Conservation (phyloP, 2,329 filamentous ascomycete species). For the Cercospora citrullina region DNA sequence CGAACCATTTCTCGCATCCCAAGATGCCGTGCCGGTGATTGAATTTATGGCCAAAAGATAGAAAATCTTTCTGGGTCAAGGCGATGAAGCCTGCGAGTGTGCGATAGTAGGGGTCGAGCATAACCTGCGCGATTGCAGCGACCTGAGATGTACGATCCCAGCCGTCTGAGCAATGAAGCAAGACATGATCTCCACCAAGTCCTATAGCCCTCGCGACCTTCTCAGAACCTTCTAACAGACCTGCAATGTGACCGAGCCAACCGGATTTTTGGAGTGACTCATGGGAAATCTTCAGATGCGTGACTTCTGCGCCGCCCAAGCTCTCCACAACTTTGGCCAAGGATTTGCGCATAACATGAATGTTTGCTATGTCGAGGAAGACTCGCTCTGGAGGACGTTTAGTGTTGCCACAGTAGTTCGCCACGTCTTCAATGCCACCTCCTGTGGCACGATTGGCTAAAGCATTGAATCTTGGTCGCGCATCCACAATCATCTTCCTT, state of each 20-base stretch:
- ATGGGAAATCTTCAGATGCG: conserved; percentile 75
- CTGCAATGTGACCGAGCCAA: conserved; percentile 87
- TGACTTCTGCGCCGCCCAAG: conserved; percentile 88
- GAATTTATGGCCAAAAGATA: conserved; percentile 98
- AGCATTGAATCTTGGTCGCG: conserved; percentile 89
- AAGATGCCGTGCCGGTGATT: conserved; percentile 85
- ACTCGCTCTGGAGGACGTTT: conserved; percentile 59
- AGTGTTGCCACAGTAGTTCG: conserved; percentile 87
- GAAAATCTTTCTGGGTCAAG: conserved; percentile 93
- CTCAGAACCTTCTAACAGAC: conserved; percentile 78
- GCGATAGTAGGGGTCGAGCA: conserved; percentile 92
- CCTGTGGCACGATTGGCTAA: conserved; percentile 92
- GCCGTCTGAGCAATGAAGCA: conserved; percentile 97
- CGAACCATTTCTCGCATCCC: conserved; percentile 92
- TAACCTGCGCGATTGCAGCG: conserved; percentile 85
- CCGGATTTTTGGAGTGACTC: conserved; percentile 79
- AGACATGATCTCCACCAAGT: conserved; percentile 87
- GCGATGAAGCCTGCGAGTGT: conserved; percentile 94
- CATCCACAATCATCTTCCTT: conserved; percentile 92
- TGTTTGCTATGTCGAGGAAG: conserved; percentile 95
- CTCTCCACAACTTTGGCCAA: conserved; percentile 84
- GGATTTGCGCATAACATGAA: conserved; percentile 95
- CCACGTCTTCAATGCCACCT: conserved; percentile 95
- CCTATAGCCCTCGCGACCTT: conserved; percentile 86
- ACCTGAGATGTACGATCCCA: conserved; percentile 98